Conservation (phyloP, 345 rosid genomes). For the Zanthoxylum bungeanum region DNA sequence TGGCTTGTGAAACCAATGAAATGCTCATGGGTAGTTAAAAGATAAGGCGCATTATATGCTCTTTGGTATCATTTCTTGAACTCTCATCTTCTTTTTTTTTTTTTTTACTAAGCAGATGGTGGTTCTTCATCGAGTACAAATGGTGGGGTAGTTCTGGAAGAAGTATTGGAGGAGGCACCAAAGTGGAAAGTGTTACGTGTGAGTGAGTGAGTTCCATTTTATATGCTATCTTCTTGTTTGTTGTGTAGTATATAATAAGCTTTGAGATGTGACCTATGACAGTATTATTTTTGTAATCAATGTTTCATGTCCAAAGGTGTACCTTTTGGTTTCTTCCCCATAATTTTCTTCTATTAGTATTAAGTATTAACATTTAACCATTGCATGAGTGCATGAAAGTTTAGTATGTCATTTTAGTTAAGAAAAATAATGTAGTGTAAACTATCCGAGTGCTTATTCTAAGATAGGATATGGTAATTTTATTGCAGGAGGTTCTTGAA, state of each 20-base stretch:
- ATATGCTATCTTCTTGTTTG: slow-evolving; percentile 19
- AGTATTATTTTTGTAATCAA: not conserved
- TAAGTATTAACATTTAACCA: too few relatives aligned
- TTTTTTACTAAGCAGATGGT: slow-evolving; percentile 33
- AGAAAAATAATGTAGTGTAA: not conserved
- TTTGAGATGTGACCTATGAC: slow-evolving; percentile 1
- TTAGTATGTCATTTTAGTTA: not conserved
- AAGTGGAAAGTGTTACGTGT: slow-evolving; percentile 99
- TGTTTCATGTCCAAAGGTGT: not conserved
- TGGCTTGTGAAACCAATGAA: not conserved
- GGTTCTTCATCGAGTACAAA: slow-evolving; percentile 36
- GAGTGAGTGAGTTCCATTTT: slow-evolving; percentile 80
- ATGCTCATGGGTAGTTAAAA: not conserved
- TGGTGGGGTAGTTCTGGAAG: slow-evolving; percentile 51
- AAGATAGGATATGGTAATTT: slow-evolving; percentile 14
- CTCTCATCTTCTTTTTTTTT: slow-evolving; percentile 9
- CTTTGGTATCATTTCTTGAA: slow-evolving; percentile 2
- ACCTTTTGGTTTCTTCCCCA: not conserved
- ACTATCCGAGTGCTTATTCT: not conserved
- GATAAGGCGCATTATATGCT: not conserved
- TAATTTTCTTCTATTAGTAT: not conserved
- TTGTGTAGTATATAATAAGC: not conserved
- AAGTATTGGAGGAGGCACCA: slow-evolving; percentile 86
- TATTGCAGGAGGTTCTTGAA: slow-evolving; percentile 70
- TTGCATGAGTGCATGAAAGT: not conserved